phyloP scores from a whole-genome alignment of 2,329 filamentous ascomycete species.

The Verticillium dahliae region DNA sequence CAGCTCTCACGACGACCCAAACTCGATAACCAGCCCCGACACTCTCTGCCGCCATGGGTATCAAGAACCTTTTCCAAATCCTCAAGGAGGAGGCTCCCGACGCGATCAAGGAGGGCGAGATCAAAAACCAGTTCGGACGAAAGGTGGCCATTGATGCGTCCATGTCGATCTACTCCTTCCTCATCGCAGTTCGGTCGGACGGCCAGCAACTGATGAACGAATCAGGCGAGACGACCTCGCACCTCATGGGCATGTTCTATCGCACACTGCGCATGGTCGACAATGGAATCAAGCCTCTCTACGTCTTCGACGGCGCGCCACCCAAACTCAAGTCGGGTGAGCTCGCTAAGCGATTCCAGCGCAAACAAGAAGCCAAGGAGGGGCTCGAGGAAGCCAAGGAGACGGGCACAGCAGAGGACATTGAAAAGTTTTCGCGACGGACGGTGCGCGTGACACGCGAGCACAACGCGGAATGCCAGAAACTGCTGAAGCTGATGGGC shows the following conservation, averaged over 20 bases:
- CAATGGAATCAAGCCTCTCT: slow-evolving; percentile 97
- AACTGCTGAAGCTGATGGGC: slow-evolving; percentile 88
- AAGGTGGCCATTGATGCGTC: slow-evolving; percentile 94
- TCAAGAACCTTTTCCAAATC: slow-evolving; percentile 70
- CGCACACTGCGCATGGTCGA: slow-evolving; percentile 96
- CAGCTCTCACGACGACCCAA: too few species aligned
- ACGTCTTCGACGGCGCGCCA: slow-evolving; percentile 94
- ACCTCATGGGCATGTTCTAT: slow-evolving; percentile 99
- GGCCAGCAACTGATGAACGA: slow-evolving; percentile 96
- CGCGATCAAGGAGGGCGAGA: slow-evolving; percentile 92
- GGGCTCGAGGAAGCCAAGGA: slow-evolving; percentile 93
- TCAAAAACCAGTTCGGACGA: slow-evolving; percentile 97
- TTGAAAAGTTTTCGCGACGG: slow-evolving; percentile 92
- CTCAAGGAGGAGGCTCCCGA: slow-evolving; percentile 93
- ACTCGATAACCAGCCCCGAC: not conserved
- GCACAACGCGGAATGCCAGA: slow-evolving; percentile 93
- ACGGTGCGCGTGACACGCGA: slow-evolving; percentile 94
- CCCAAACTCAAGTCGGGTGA: slow-evolving; percentile 97
- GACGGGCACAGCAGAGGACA: slow-evolving; percentile 91
- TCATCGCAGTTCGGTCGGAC: slow-evolving; percentile 94
- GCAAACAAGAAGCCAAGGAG: slow-evolving; percentile 87
- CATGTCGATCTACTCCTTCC: slow-evolving; percentile 98
- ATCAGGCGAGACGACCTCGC: slow-evolving; percentile 91
- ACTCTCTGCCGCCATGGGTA: slow-evolving; percentile 43
- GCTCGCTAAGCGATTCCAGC: slow-evolving; percentile 89